Evolutionary conservation across 441 rosid species (phyloP).

Genomic region (Eutrema salsugineum): DNA sequence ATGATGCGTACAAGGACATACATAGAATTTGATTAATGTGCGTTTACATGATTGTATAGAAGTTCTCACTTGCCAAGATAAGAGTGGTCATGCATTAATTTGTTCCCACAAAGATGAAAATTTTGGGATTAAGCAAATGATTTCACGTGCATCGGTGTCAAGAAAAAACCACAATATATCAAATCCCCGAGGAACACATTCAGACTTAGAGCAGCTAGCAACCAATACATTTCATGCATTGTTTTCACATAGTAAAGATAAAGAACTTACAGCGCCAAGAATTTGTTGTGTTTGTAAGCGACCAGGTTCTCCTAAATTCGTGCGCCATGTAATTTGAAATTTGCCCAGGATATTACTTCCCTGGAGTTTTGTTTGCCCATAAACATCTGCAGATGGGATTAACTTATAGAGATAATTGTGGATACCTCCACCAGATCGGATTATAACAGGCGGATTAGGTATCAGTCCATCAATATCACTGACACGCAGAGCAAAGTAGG

Average conservation of each 20-base stretch:
- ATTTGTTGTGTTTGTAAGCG: conserved; percentile 98
- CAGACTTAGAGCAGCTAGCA: not conserved
- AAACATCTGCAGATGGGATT: conserved; percentile 42
- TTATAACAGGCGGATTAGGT: conserved; percentile 70
- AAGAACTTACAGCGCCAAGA: conserved; percentile 73
- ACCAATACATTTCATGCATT: not conserved
- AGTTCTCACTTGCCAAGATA: not conserved
- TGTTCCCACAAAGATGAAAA: not conserved
- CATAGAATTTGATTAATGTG: not conserved
- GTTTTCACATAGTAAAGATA: not conserved
- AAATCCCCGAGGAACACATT: not conserved
- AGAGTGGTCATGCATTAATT: not conserved
- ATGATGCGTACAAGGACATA: conserved; percentile 8
- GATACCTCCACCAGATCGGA: conserved; percentile 91
- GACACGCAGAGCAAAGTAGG: conserved; percentile 7
- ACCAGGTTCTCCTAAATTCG: conserved; percentile 97
- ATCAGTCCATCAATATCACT: conserved; percentile 49
- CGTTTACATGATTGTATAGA: not conserved
- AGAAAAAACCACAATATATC: not conserved
- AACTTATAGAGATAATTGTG: conserved; percentile 82
- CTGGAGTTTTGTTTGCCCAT: conserved; percentile 47
- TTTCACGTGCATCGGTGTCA: not conserved
- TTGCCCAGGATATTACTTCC: conserved; percentile 87
- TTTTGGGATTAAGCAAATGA: not conserved
- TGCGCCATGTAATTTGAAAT: conserved; percentile 96